phyloP scores from a whole-genome alignment of 2,329 filamentous ascomycete species.

The Penicillium sp. region DNA sequence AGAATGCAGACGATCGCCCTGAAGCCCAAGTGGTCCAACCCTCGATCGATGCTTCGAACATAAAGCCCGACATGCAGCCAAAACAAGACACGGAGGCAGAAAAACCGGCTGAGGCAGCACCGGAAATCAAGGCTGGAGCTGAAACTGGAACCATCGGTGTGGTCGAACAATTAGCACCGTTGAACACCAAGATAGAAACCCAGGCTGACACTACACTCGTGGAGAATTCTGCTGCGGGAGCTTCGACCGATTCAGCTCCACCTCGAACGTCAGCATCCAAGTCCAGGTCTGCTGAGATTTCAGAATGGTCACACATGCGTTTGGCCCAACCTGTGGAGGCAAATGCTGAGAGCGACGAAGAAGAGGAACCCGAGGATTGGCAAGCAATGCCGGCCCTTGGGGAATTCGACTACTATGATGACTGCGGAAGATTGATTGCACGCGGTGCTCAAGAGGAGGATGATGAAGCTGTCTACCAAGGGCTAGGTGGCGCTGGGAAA shows the following conservation, averaged over 20 bases:
- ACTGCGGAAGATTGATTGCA: constrained; percentile 83
- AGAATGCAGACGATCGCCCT: background rate
- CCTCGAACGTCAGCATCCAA: constrained; percentile 21
- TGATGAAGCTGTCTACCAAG: constrained; percentile 71
- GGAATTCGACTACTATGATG: constrained; percentile 92
- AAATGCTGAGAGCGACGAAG: constrained; percentile 46
- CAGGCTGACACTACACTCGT: constrained; percentile 2
- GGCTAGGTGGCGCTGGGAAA: constrained; percentile 84
- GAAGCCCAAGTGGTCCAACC: background rate
- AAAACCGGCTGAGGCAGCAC: background rate
- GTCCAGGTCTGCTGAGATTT: constrained; percentile 47
- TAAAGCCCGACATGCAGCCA: background rate
- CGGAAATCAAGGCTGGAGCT: background rate
- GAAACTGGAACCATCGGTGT: background rate
- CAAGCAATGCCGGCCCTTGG: constrained; percentile 93
- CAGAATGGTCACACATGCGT: constrained; percentile 90
- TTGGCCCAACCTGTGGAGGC: constrained; percentile 53
- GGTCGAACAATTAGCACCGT: constrained; percentile 2
- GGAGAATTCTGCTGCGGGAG: constrained; percentile 8
- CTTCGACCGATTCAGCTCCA: constrained; percentile 3
- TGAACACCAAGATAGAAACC: constrained; percentile 3
- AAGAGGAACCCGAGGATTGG: constrained; percentile 70
- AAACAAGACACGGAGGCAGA: background rate
- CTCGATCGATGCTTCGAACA: background rate
- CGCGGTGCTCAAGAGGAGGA: constrained; percentile 70